These are phyloP conservation scores for Lipomyces orientalis DNA, from an alignment of 805 yeast genomes.

Conservation along the genomic window DNA sequence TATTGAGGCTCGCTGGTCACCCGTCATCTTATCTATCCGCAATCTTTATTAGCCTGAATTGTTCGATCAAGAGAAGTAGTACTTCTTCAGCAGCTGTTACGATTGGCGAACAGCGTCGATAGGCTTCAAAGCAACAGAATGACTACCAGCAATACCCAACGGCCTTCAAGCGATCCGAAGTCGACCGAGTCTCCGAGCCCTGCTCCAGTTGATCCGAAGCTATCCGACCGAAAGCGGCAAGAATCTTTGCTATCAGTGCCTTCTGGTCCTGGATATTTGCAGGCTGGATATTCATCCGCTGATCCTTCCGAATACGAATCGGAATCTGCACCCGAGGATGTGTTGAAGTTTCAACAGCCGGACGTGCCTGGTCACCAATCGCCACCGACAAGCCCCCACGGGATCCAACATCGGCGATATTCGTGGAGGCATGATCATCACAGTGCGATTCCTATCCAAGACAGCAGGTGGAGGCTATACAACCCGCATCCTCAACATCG, in stretches of 20 bases:
- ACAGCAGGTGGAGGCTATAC: conserved; percentile 28
- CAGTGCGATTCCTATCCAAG: conserved; percentile 7
- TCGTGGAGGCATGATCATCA: background rate
- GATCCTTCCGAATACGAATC: conserved; percentile 6
- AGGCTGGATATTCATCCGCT: conserved; percentile 15
- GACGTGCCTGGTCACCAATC: background rate
- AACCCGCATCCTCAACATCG: conserved; percentile 29
- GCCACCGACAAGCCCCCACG: conserved; percentile 8
- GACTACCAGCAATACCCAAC: background rate
- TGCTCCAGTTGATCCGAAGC: background rate
- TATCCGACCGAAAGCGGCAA: background rate
- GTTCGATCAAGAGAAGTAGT: background rate
- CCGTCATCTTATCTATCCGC: background rate
- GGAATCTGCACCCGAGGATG: background rate
- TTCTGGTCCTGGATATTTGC: background rate
- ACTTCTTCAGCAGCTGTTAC: background rate
- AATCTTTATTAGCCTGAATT: background rate
- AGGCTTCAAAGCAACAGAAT: background rate
- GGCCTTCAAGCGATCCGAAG: background rate
- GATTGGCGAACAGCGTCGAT: background rate
- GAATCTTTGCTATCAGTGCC: background rate
- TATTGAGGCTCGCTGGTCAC: background rate
- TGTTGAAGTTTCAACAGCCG: background rate
- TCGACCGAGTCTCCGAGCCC: background rate
- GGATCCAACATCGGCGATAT: conserved; percentile 11